Evolutionary conservation across 1,284 basidiomycete species (phyloP).

Genomic region (Ceratobasidium sp.): DNA sequence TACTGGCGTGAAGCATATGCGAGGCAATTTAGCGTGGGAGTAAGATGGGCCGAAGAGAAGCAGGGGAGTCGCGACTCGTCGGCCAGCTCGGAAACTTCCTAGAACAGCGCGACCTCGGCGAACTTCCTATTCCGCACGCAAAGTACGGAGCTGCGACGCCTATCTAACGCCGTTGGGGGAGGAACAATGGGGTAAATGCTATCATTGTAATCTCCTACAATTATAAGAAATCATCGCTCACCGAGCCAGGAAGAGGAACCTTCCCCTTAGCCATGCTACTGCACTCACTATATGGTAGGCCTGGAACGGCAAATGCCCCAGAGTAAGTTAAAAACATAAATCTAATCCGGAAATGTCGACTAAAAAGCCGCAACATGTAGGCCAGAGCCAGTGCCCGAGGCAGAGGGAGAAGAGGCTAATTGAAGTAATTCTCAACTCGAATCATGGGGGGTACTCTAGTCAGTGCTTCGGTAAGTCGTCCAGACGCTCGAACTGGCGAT

Average conservation of each 20-base stretch:
- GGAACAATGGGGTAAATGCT: background rate
- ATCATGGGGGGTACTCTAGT: background rate
- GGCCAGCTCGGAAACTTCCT: background rate
- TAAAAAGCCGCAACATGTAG: background rate
- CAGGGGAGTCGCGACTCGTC: background rate
- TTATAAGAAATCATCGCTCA: background rate
- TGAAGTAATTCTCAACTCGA: background rate
- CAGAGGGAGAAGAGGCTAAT: background rate
- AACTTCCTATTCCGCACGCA: background rate
- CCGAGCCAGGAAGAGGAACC: background rate
- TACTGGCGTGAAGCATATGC: background rate
- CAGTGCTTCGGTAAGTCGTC: background rate
- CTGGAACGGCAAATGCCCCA: background rate
- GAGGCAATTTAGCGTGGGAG: background rate
- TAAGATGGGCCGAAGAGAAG: background rate
- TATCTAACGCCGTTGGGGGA: conserved; percentile 9
- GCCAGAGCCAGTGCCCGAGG: background rate
- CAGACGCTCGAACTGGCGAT: background rate
- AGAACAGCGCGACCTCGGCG: background rate
- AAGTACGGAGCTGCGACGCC: background rate
- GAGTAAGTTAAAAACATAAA: conserved; percentile 1
- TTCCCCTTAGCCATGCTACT: background rate
- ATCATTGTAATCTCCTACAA: background rate
- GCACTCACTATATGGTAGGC: background rate
- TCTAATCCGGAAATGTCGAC: background rate